phyloP scores from a whole-genome alignment of 768 basidiomycete species.

The Pholiota conissans region DNA sequence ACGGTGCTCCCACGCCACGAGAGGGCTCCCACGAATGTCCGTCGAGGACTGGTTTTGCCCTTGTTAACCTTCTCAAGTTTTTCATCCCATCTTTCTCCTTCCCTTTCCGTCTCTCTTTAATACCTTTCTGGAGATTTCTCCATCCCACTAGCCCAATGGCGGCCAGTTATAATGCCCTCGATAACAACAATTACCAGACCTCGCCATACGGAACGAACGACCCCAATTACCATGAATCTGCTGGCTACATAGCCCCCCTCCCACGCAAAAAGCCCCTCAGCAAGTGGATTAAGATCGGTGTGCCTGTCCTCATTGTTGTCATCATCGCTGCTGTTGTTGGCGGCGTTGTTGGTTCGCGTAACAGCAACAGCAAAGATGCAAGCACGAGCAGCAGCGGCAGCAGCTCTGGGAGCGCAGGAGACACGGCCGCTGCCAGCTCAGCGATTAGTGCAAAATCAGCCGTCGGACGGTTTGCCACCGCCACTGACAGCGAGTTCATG shows the following conservation, averaged over 20 bases:
- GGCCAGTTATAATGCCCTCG: conserved; percentile 28
- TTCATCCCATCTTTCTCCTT: conserved; percentile 11
- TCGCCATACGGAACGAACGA: conserved; percentile 51
- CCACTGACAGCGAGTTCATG: conserved; percentile 77
- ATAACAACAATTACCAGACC: conserved; percentile 13
- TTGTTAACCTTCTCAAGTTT: conserved; percentile 1
- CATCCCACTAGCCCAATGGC: conserved; percentile 32
- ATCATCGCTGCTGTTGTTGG: conserved; percentile 72
- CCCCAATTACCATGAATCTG: conserved; percentile 68
- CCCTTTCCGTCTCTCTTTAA: conserved; percentile 21
- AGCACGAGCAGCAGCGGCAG: conserved; percentile 38
- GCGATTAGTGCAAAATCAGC: conserved; percentile 58
- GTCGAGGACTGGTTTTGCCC: conserved; percentile 7
- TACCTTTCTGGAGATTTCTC: conserved; percentile 21
- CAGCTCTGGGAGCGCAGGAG: conserved; percentile 36
- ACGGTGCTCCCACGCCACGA: conserved; percentile 19
- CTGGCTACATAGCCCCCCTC: conserved; percentile 65
- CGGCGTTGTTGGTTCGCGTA: conserved; percentile 74
- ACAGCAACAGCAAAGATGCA: conserved; percentile 40
- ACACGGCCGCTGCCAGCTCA: conserved; percentile 50
- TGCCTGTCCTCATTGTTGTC: conserved; percentile 64
- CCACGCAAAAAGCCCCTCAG: conserved; percentile 52
- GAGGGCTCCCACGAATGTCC: conserved; percentile 8
- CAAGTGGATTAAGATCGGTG: conserved; percentile 76
- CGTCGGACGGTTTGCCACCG: conserved; percentile 71